Percentiles rank a stretch among this genome's conserved stretches.
Conservation (phyloP, 2,329 filamentous ascomycete species). For the Verticillium klebahnii region DNA sequence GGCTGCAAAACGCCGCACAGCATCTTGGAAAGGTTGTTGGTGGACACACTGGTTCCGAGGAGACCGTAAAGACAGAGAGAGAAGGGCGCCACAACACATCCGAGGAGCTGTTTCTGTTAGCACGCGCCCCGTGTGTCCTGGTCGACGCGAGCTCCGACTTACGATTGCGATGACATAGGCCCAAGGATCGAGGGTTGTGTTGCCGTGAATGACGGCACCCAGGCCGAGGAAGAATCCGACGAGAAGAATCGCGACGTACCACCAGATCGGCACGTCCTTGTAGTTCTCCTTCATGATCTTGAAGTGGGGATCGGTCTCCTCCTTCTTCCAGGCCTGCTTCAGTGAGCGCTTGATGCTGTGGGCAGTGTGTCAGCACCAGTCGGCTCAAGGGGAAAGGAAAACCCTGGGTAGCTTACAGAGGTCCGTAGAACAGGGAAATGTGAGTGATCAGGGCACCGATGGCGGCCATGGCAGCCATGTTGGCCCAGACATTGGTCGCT, state of each 20-base stretch:
- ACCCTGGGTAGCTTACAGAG: constrained; percentile 2
- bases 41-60: constrained; percentile 8
- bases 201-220: constrained; percentile 25
- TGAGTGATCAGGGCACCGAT: constrained; percentile 27
- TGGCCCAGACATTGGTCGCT: constrained; percentile 33
- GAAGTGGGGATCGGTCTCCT: constrained; percentile 34
- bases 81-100: constrained; percentile 9
- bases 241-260: constrained; percentile 31
- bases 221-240: constrained; percentile 30
- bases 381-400: not conserved
- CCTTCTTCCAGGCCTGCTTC: constrained; percentile 19
- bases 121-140: not conserved
- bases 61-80: constrained; percentile 10
- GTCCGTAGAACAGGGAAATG: constrained; percentile 27
- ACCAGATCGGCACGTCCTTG: constrained; percentile 35
- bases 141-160: not conserved
- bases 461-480: constrained; percentile 41
- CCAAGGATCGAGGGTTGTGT: constrained; percentile 10
- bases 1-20: constrained; percentile 42
- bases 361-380: not conserved
- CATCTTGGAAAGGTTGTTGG: constrained; percentile 36
- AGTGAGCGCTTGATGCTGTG: constrained; percentile 7
- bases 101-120: constrained; percentile 1
- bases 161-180: constrained; percentile 10
- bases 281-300: constrained; percentile 32